These are phyloP conservation scores for Fistulinella prunicolor DNA, from an alignment of 768 basidiomycete species.

Conservation along the genomic window DNA sequence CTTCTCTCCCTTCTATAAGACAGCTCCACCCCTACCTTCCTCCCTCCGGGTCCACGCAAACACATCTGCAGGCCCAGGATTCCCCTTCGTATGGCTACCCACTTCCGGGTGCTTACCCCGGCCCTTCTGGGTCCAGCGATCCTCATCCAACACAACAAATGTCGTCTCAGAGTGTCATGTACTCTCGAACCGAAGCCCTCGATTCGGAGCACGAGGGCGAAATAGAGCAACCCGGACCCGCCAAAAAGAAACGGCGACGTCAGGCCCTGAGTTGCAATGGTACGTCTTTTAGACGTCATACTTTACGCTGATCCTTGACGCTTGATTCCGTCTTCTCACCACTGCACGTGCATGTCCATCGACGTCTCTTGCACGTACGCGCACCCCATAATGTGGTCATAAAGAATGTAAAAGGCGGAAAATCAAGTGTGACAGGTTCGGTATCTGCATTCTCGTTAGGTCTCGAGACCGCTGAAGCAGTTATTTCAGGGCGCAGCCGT, in stretches of 20 bases:
- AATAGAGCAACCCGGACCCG: conserved; percentile 50
- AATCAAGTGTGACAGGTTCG: conserved; percentile 84
- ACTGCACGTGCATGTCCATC: not conserved
- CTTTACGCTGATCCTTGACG: conserved; percentile 21
- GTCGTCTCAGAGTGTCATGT: conserved; percentile 20
- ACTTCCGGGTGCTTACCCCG: conserved; percentile 18
- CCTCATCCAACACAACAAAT: conserved; percentile 21
- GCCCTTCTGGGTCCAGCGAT: conserved; percentile 29
- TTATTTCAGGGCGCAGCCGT: conserved; percentile 64
- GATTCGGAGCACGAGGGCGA: conserved; percentile 61
- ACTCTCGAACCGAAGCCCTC: conserved; percentile 35
- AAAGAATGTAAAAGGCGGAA: conserved; percentile 83
- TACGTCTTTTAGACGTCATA: conserved; percentile 36
- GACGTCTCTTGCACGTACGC: conserved; percentile 1
- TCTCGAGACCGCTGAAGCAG: conserved; percentile 18
- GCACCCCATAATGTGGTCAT: conserved; percentile 9
- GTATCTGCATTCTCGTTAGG: conserved; percentile 9
- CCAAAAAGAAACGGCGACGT: conserved; percentile 79
- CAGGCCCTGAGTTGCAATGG: conserved; percentile 86
- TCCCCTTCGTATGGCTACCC: conserved; percentile 29
- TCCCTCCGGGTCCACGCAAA: conserved; percentile 39
- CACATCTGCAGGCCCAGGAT: conserved; percentile 27
- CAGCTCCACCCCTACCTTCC: conserved; percentile 65
- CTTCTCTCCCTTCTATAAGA: conserved; percentile 60
- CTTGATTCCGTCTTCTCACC: not conserved